Conservation (phyloP, 1,284 basidiomycete species). For the Apiotrichum montevideense region DNA sequence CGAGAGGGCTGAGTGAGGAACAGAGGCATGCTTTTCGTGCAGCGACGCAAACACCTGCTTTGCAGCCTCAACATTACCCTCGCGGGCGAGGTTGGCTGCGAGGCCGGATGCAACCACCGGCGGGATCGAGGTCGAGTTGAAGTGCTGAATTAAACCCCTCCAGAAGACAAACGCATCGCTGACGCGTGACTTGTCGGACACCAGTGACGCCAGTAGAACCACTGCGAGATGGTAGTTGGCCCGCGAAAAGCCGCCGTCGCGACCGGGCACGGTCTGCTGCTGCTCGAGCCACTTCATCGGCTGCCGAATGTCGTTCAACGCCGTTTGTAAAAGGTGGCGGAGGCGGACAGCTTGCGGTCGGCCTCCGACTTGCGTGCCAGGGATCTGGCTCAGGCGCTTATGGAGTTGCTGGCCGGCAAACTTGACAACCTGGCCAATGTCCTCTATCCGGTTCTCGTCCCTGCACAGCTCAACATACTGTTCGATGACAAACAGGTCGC, state of each 20-base stretch:
- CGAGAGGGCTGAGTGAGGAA: conserved; percentile 11
- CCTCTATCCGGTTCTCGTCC: neutral
- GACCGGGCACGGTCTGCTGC: neutral
- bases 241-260: neutral
- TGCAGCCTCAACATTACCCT: neutral
- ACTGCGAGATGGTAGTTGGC: conserved; percentile 5
- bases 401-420: conserved; percentile 1
- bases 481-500: neutral
- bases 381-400: conserved; percentile 5
- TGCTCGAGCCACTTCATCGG: conserved; percentile 7
- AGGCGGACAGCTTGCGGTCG: neutral
- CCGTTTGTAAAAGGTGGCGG: neutral
- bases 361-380: neutral
- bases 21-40: conserved; percentile 2
- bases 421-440: conserved; percentile 1
- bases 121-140: conserved; percentile 9
- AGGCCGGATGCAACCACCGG: conserved; percentile 3
- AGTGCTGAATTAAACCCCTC: conserved; percentile 6
- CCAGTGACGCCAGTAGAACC: neutral
- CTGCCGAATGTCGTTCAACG: conserved; percentile 1
- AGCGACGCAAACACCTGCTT: conserved; percentile 6
- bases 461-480: conserved; percentile 3
- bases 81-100: conserved; percentile 1
- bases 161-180: conserved; percentile 6
- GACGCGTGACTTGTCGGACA: neutral